phyloP scores from a whole-genome alignment of 139 green algal genomes.

The Tetraselmis striata region DNA sequence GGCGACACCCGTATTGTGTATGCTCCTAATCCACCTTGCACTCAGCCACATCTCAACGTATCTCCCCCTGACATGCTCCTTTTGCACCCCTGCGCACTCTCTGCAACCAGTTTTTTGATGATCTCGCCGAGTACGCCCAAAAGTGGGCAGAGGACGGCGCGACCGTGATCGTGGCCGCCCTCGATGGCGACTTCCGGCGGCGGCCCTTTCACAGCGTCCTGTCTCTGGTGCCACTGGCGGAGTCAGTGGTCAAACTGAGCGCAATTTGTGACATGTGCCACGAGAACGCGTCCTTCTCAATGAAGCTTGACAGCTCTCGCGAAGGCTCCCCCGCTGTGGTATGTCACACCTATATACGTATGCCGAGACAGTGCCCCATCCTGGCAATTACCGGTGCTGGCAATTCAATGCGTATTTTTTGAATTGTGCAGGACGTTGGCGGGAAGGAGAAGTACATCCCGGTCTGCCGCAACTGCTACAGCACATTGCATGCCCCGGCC shows the following conservation, averaged over 20 bases:
- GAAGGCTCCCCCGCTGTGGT: background rate
- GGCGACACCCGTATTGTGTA: too few relatives aligned
- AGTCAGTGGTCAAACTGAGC: constrained; percentile 22
- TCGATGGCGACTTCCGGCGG: constrained; percentile 20
- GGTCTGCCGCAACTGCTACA: background rate
- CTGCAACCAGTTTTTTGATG: constrained; percentile 4
- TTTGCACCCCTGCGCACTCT: too few relatives aligned
- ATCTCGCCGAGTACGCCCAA: constrained; percentile 22
- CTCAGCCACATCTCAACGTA: too few relatives aligned
- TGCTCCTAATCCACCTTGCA: too few relatives aligned
- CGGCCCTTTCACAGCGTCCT: constrained; percentile 20
- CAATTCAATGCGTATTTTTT: too few relatives aligned
- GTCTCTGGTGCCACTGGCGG: constrained; percentile 21
- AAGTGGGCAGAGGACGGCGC: constrained; percentile 23
- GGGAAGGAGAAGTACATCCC: background rate
- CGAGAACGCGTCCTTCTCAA: constrained; percentile 19
- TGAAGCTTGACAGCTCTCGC: background rate
- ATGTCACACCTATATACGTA: background rate
- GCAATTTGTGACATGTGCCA: constrained; percentile 19
- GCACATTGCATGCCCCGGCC: background rate
- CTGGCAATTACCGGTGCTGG: too few relatives aligned
- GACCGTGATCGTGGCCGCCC: constrained; percentile 23
- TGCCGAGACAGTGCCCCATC: background rate
- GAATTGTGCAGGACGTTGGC: background rate
- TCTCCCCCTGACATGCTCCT: too few relatives aligned